A percentile compares a stretch with the other conserved stretches of the same genome.
Evolutionary conservation across 2,329 filamentous ascomycete species (phyloP).

Genomic region (Tolypocladium amazonense): DNA sequence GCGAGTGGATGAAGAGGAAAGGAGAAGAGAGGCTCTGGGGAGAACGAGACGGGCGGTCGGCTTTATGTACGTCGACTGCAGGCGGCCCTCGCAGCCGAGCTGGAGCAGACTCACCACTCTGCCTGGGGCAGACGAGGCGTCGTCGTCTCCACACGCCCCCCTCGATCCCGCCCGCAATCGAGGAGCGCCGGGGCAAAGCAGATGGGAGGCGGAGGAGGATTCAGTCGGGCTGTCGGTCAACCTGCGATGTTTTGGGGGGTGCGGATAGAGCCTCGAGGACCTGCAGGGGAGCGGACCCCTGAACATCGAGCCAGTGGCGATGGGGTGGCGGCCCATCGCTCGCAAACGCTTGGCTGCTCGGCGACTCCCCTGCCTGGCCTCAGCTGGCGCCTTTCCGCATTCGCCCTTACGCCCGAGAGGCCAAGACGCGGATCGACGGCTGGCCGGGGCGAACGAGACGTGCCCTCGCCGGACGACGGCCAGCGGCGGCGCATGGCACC

Average conservation of each 20-base stretch:
- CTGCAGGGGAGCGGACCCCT: background rate
- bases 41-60: constrained; percentile 8
- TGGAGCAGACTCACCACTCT: background rate
- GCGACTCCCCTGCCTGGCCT: background rate
- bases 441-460: background rate
- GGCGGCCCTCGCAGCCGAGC: background rate
- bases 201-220: background rate
- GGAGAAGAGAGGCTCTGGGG: background rate
- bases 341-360: background rate
- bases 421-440: constrained; percentile 1
- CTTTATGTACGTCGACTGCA: constrained; percentile 19
- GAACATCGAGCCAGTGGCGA: background rate
- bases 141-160: background rate
- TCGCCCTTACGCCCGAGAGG: background rate
- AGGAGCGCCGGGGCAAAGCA: background rate
- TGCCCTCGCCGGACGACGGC: background rate
- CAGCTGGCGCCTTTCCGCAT: constrained; percentile 1
- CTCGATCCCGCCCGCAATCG: background rate
- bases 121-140: background rate
- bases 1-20: constrained; percentile 17
- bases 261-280: background rate
- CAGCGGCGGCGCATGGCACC: background rate
- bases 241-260: background rate
- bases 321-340: background rate
- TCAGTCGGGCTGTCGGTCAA: background rate